Evolutionary conservation across 2,329 filamentous ascomycete species (phyloP), one percentile per base, ranked within the genome.

Genomic region (Cordyceps sp.): DNA sequence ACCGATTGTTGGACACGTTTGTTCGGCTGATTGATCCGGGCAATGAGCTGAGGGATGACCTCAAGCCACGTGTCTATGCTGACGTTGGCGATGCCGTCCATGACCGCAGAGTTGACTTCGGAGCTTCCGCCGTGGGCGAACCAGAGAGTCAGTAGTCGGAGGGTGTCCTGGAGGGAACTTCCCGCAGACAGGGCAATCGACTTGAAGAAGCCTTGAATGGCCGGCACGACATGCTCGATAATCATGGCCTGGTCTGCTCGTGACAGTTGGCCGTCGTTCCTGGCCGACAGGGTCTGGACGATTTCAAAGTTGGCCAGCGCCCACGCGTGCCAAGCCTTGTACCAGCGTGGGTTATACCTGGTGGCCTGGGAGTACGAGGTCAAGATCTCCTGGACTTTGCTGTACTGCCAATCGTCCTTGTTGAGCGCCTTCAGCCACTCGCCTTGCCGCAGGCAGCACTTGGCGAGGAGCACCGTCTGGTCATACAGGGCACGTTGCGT

Each of bases 301-400:
- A 98, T 90, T 56, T 99, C 88, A 46, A 98, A 99, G 54, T 98
- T 99, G 33, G 90, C 88, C 39, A 98, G 58, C 10, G 90, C 92
- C 88, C 90, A 99, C 0, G 90, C 82, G 55, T 99, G 90, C 90
- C 90, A 99, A 7, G 92, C 90, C 58, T 98, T 99, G 62, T 98
- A 98, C 73, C 88, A 98, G 38, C 78, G 76, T 22, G 84, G 78
- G 50, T 98, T 93, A 57, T 92, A 94, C 36, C 83, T 78, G 2
- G 90, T 98, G 2, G 92, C 92, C 36, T 86, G 78, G 14, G 77
- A 76, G 53, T 96, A 98, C 2, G 90, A 85, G n/a, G 73, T 69
- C 17, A 98, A 63, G 36, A 98, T 85, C 33, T 96, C 88, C 32
- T 81, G 73, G 4, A 93, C 82, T 41, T 82, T 77, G 8, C 83